These are phyloP conservation scores for Elongisporangium anandrum DNA, from an alignment of 352 stramenopile species.

Conservation along the genomic window DNA sequence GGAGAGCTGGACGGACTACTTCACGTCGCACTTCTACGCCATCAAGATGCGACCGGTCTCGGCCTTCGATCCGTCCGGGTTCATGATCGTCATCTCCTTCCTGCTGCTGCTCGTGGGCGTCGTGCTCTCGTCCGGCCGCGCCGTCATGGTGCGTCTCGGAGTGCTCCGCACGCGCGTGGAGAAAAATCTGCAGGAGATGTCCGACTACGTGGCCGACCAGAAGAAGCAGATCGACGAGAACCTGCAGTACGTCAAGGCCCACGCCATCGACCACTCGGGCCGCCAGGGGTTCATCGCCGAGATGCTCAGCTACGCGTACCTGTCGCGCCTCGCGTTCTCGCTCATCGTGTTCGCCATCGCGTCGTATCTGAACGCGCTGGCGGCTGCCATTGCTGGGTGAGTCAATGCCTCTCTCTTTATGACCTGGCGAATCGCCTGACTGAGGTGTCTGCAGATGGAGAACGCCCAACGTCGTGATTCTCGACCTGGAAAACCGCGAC, in stretches of 20 bases:
- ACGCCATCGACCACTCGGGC: slow-evolving; percentile 66
- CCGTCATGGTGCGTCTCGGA: slow-evolving; percentile 34
- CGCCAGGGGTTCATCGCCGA: slow-evolving; percentile 82
- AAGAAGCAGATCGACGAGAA: slow-evolving; percentile 65
- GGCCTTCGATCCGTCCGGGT: slow-evolving; percentile 81
- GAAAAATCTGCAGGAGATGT: slow-evolving; percentile 77
- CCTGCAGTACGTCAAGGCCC: slow-evolving; percentile 64
- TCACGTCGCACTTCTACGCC: slow-evolving; percentile 81
- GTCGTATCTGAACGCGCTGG: slow-evolving; percentile 81
- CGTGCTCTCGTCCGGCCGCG: slow-evolving; percentile 17
- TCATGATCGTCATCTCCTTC: slow-evolving; percentile 73
- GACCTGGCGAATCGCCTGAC: background rate
- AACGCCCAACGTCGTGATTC: slow-evolving; percentile 80
- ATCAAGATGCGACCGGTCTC: slow-evolving; percentile 81
- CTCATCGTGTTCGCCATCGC: slow-evolving; percentile 67
- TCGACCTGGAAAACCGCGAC: slow-evolving; percentile 51
- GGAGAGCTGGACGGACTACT: slow-evolving; percentile 69
- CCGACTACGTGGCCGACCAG: slow-evolving; percentile 64
- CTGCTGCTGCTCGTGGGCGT: slow-evolving; percentile 67
- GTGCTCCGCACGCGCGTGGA: slow-evolving; percentile 53
- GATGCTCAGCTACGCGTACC: slow-evolving; percentile 86
- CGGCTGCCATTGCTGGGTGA: slow-evolving; percentile 71
- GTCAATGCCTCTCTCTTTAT: slow-evolving; percentile 2
- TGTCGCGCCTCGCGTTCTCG: slow-evolving; percentile 78
- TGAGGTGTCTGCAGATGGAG: slow-evolving; percentile 44